Evolutionary conservation across 805 yeast genomes (phyloP), one percentile per base, ranked within the genome.

Genomic region (Starmerella apicola): DNA sequence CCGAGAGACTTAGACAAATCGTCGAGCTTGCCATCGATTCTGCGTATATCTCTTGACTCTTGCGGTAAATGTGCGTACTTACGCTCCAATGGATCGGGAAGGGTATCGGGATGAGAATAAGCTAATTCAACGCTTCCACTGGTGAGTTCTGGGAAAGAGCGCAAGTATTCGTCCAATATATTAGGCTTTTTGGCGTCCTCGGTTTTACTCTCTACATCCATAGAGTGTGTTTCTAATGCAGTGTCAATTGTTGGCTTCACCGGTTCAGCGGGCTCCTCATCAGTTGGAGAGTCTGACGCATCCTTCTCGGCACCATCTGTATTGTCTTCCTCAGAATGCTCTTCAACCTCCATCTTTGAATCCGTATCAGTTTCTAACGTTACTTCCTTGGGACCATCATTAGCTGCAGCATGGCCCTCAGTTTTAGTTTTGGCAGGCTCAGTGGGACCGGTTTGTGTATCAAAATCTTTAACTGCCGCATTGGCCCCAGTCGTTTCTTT

Each of bases 41-140:
- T n/a, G 5, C 24, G 5, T 13, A 30, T 18, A 19, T 37, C 35
- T 6, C 40, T 30, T 10, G n/a, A 19, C 26, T 37, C 40, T 16
- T 37, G 40, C n/a, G 40, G 40, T 4, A 37, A 35, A 16, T 17
- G n/a, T 9, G 8, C 33, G n/a, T 17, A 16, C 22, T 16, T 30
- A 20, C 33, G 20, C 10, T 16, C 22, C 9, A 8, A 9, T 6
- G 20, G 33, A 8, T 15, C 9, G n/a, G 33, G 33, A 16, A 9
- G 22, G 8, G 15, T 30, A 12, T 12, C n/a, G 7, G 30, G 30
- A 6, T 13, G 17, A 27, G 17, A 12, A 15, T 7, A 7, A 12
- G n/a, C 15, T 6, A 12, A 7, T 15, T 27, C 17, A 13, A 27
- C 7, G 17, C 7, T 27, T 27, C 17, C n/a, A 27, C 17, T 15